Evolutionary conservation across 208 protist species (phyloP), one percentile per base, ranked within the genome.

Genomic region (Crithidia expoeki): DNA sequence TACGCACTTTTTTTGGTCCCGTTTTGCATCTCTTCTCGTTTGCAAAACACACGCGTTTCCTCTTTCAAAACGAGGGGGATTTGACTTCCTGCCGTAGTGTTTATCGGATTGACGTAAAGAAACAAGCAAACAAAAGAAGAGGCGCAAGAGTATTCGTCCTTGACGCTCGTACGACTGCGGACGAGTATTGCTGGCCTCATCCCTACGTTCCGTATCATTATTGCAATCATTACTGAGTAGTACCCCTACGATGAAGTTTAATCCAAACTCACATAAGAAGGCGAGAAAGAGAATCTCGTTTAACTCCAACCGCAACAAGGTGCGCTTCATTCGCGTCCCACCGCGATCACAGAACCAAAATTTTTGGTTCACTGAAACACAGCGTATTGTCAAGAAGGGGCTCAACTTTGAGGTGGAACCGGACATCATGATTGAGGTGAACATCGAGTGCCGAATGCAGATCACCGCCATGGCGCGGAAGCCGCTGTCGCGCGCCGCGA

Each of bases 311-410:
- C 72, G 80, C 9, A 92, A 94, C 59, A 85, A 74, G 42, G 91
- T 96, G 17, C 81, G 79, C 56, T 80, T 94, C 49, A 81, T 96
- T 12, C 83, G 80, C 21, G 81, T 84, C 2, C 91, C 91, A 1
- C 84, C 91, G 11, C 86, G 86, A 34, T 85, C 84, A 30, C 80
- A 90, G 68, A 94, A 96, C 58, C 27, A 70, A 5, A 75, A 86
- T 21, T 96, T 83, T 57, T 96, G 91, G 91, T 96, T 96, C 55
- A 89, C 86, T 0, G 88, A 93, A 57, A 83, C 72, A 33, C 65
- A 83, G 75, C 79, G 80, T 0, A 65, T 94, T 50, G 88, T 93
- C 4, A 88, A 87, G 59, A 94, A 93, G 64, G 88, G 88, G 4
- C 42, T 94, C 3, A 71, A 75, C 21, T 93, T 96, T 59, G 84